Percentiles rank a stretch among this genome's conserved stretches.
Evolutionary conservation across 176 grass and related monocot species (phyloP).

Genomic region (Puya raimondii): DNA sequence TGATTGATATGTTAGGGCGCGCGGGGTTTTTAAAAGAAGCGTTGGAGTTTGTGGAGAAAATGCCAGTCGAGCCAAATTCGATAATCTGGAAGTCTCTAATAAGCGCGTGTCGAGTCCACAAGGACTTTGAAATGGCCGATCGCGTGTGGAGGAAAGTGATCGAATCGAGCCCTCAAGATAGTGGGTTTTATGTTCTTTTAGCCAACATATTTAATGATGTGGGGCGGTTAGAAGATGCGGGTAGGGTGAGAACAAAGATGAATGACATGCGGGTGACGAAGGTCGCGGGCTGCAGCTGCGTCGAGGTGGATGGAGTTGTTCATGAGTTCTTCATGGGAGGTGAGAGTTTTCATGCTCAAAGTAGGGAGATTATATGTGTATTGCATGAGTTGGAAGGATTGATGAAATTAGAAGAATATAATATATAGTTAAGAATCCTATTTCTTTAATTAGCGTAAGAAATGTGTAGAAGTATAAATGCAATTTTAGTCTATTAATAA

Average conservation of each 20-base stretch:
- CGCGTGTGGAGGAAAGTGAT: constrained; percentile 7
- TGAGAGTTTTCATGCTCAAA: constrained; percentile 19
- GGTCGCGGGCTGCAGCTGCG: constrained; percentile 17
- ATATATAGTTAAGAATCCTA: not conserved
- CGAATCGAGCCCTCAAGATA: constrained; percentile 11
- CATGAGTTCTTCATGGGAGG: constrained; percentile 17
- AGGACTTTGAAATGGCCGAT: constrained; percentile 4
- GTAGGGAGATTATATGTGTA: constrained; percentile 5
- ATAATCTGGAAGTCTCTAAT: constrained; percentile 21
- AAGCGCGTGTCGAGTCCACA: constrained; percentile 13
- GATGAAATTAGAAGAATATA: constrained; percentile 7
- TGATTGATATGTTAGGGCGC: constrained; percentile 15
- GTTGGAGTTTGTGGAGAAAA: constrained; percentile 5
- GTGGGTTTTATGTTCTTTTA: constrained; percentile 9
- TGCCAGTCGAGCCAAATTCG: constrained; percentile 8
- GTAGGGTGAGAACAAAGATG: constrained; percentile 19
- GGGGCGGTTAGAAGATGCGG: not conserved
- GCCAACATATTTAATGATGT: constrained; percentile 8
- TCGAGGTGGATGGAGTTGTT: constrained; percentile 10
- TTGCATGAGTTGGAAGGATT: constrained; percentile 3
- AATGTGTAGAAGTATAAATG: no score
- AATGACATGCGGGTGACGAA: constrained; percentile 18
- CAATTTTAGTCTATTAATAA: no score
- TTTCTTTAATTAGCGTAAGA: no score
- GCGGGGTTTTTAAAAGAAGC: constrained; percentile 12